Percentiles rank a stretch among this genome's conserved stretches.
These are phyloP conservation scores for Colletotrichum limetticola DNA, from an alignment of 2,329 filamentous ascomycete genomes.

Conservation along the genomic window DNA sequence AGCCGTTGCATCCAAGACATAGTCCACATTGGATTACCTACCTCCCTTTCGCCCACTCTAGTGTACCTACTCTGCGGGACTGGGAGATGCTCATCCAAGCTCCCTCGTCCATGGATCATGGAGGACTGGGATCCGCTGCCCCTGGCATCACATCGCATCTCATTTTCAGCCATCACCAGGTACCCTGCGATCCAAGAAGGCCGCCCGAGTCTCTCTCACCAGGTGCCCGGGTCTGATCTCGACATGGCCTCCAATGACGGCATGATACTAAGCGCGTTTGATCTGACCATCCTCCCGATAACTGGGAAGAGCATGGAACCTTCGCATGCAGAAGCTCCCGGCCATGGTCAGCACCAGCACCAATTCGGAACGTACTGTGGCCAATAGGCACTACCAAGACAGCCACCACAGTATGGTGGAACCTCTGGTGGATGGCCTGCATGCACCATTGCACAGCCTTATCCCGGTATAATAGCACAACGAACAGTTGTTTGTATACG, in stretches of 20 bases:
- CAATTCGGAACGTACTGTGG: constrained; percentile 30
- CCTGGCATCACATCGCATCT: constrained; percentile 25
- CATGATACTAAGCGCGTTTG: constrained; percentile 33
- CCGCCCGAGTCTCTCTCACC: constrained; percentile 19
- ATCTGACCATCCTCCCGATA: constrained; percentile 32
- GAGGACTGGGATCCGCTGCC: constrained; percentile 1
- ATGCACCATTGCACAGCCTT: constrained; percentile 26
- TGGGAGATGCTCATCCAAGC: constrained; percentile 4
- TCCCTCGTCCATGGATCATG: background rate
- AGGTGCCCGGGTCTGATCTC: constrained; percentile 29
- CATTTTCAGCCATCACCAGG: constrained; percentile 20
- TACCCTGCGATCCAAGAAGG: constrained; percentile 8
- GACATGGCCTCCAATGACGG: constrained; percentile 31
- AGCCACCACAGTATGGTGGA: constrained; percentile 16
- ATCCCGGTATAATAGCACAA: constrained; percentile 2
- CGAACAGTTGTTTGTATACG: background rate
- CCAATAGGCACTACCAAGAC: constrained; percentile 29
- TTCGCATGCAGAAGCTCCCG: constrained; percentile 32
- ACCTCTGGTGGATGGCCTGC: constrained; percentile 21
- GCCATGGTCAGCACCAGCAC: constrained; percentile 28
- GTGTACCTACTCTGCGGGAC: constrained; percentile 4
- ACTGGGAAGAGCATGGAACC: constrained; percentile 29
- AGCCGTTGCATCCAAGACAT: constrained; percentile 25
- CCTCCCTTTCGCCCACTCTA: background rate
- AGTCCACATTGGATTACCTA: background rate